A percentile compares a stretch with the other conserved stretches of the same genome.
These are phyloP conservation scores for Volvariella volvacea DNA, from an alignment of 1,284 basidiomycete genomes.

Conservation along the genomic window DNA sequence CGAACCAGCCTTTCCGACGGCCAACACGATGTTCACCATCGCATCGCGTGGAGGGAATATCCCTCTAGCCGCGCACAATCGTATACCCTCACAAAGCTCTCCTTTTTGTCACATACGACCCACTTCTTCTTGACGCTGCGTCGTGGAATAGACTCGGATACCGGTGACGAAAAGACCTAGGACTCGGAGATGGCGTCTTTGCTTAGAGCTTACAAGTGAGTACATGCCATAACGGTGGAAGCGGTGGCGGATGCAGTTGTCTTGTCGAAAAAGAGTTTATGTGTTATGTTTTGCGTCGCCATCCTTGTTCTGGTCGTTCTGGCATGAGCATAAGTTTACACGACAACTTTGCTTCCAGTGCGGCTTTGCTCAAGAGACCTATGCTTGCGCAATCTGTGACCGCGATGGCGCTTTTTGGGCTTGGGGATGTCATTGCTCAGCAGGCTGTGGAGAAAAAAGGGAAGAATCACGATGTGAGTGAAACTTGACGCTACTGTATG, in stretches of 20 bases:
- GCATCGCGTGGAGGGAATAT: no score
- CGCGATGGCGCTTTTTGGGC: conserved; percentile 63
- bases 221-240: conserved; percentile 7
- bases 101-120: no score
- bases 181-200: conserved; percentile 32
- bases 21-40: no score
- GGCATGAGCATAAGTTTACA: no score
- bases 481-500: neutral
- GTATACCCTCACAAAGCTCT: no score
- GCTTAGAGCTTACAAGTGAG: conserved; percentile 49
- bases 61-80: no score
- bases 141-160: no score
- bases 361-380: conserved; percentile 56
- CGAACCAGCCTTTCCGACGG: no score
- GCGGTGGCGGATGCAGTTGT: conserved; percentile 1
- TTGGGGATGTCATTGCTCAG: conserved; percentile 81
- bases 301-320: no score
- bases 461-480: conserved; percentile 60
- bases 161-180: neutral
- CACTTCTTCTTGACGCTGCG: no score
- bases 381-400: conserved; percentile 59
- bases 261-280: no score
- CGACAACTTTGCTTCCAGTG: conserved; percentile 28
- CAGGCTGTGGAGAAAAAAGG: conserved; percentile 71
- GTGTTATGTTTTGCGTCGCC: no score